phyloP scores from a whole-genome alignment of 345 rosid genomes.

The Xanthoceras sorbifolium region DNA sequence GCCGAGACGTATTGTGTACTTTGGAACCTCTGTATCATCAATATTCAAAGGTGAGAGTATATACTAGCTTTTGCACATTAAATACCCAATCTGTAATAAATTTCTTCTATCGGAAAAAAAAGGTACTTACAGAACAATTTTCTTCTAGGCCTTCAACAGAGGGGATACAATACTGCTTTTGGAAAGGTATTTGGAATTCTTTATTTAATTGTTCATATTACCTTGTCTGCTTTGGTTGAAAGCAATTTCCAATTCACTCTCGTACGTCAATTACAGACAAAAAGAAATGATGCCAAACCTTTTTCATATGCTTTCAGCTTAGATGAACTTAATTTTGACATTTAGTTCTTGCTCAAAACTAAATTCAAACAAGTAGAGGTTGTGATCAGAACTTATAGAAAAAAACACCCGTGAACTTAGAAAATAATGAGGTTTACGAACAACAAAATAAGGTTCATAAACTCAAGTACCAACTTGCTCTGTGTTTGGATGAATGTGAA shows the following conservation, averaged over 20 bases:
- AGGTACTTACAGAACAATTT: constrained; percentile 23
- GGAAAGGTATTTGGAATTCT: constrained; percentile 67
- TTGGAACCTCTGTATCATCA: constrained; percentile 85
- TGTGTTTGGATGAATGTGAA: neutral
- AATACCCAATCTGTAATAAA: constrained; percentile 15
- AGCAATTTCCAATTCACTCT: neutral
- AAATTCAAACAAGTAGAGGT: neutral
- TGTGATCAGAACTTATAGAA: neutral
- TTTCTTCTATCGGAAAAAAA: neutral
- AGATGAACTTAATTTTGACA: neutral
- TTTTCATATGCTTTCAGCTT: neutral
- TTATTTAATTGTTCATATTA: constrained; percentile 3
- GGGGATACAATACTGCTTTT: constrained; percentile 75
- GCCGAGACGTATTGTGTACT: constrained; percentile 76
- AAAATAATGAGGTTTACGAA: neutral
- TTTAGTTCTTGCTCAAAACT: neutral
- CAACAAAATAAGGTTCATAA: neutral
- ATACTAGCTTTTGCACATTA: neutral
- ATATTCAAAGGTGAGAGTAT: constrained; percentile 72
- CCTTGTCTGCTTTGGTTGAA: constrained; percentile 13
- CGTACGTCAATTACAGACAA: neutral
- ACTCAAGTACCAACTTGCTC: neutral
- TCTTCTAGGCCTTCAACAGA: constrained; percentile 75
- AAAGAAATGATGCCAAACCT: neutral
- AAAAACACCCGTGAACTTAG: neutral